These are phyloP conservation scores for Chionographis japonica DNA, from an alignment of 106 monocot species.

Conservation along the genomic window DNA sequence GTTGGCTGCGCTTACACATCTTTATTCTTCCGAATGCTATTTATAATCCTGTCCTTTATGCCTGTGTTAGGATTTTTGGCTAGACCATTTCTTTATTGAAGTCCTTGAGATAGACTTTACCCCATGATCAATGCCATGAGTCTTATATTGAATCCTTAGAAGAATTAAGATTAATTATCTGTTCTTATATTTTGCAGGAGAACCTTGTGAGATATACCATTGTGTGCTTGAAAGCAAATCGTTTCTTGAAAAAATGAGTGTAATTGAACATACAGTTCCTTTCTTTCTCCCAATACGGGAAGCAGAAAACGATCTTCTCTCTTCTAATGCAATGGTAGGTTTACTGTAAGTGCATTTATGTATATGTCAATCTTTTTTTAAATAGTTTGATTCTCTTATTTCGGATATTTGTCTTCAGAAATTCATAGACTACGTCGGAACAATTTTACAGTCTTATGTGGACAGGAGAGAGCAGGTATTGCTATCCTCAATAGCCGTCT, in stretches of 20 bases:
- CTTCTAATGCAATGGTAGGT: constrained; percentile 91
- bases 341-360: background rate
- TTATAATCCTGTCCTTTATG: too few species aligned
- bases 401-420: constrained; percentile 44
- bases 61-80: too few species aligned
- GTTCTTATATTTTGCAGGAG: constrained; percentile 54
- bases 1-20: too few species aligned
- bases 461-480: constrained; percentile 97
- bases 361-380: background rate
- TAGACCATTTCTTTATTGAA: too few species aligned
- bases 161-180: background rate
- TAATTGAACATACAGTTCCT: constrained; percentile 86
- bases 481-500: background rate
- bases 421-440: constrained; percentile 96
- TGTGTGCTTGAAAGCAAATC: constrained; percentile 99
- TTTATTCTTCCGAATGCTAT: too few species aligned
- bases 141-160: background rate
- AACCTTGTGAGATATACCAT: constrained; percentile 88
- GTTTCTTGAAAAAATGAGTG: constrained; percentile 94
- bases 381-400: background rate
- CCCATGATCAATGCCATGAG: too few species aligned
- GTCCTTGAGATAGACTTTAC: too few species aligned
- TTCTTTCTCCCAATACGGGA: constrained; percentile 96
- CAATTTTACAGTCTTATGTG: constrained; percentile 80
- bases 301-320: constrained; percentile 84